These are phyloP conservation scores for Pyricularia sp. DNA, from an alignment of 2,329 filamentous ascomycete species.

Conservation along the genomic window DNA sequence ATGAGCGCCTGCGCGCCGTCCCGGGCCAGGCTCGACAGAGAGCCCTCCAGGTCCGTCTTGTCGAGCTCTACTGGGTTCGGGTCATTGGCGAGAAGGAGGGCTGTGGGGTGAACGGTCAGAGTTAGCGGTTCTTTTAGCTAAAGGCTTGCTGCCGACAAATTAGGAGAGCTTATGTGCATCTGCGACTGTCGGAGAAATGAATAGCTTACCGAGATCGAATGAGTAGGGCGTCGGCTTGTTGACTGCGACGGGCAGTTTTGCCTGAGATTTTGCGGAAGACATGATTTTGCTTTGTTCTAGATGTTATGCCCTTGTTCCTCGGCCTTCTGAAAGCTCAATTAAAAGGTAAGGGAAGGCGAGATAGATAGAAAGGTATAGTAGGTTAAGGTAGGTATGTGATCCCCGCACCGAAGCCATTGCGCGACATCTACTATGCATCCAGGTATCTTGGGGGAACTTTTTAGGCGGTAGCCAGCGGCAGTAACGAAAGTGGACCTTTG, in stretches of 20 bases:
- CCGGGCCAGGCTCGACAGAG: conserved; percentile 62
- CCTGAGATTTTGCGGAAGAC: conserved; percentile 10
- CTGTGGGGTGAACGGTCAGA: neutral
- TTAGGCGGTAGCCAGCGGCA: neutral
- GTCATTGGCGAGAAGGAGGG: conserved; percentile 75
- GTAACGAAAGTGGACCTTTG: neutral
- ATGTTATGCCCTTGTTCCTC: neutral
- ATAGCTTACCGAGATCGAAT: conserved; percentile 55
- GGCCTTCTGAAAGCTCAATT: neutral
- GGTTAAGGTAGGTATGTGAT: neutral
- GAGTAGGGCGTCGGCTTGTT: conserved; percentile 80
- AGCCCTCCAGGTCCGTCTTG: conserved; percentile 43
- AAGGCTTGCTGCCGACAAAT: neutral
- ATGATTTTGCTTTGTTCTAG: neutral
- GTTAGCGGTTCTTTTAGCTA: neutral
- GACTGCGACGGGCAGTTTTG: conserved; percentile 50
- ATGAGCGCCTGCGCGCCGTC: conserved; percentile 86
- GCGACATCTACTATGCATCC: neutral
- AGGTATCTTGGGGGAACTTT: neutral
- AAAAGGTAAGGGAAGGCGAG: neutral
- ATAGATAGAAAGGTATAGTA: neutral
- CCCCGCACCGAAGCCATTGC: neutral
- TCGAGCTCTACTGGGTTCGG: conserved; percentile 63
- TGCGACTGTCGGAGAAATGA: neutral
- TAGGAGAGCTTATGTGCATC: neutral